Evolutionary conservation across 2,329 filamentous ascomycete species (phyloP).

Genomic region (Aspergillus aculeatinus): DNA sequence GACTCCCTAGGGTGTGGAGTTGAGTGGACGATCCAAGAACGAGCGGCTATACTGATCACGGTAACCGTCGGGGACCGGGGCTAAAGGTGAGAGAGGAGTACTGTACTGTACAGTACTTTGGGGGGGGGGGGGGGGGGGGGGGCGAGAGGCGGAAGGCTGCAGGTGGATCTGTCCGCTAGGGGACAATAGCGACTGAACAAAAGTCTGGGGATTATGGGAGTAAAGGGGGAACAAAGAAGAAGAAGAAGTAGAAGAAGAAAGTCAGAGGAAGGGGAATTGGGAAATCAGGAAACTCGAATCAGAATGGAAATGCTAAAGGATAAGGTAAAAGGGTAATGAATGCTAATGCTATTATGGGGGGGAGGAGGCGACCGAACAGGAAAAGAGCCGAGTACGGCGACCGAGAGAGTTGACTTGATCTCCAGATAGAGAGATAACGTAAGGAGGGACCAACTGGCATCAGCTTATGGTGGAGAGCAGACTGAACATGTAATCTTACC

Average conservation of each 20-base stretch:
- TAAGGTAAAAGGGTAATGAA: constrained; percentile 2
- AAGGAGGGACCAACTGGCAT: constrained; percentile 20
- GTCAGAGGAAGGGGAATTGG: constrained; percentile 6
- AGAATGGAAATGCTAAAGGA: neutral
- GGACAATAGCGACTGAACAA: neutral
- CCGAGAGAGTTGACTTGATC: constrained; percentile 17
- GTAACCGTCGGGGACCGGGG: constrained; percentile 10
- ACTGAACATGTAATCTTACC: constrained; percentile 8
- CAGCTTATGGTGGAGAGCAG: constrained; percentile 4
- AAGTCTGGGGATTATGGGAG: constrained; percentile 3
- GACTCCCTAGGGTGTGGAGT: neutral
- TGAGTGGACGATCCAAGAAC: neutral
- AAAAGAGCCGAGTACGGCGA: constrained; percentile 21
- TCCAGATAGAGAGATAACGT: constrained; percentile 20
- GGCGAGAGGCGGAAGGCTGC: neutral
- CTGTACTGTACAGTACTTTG: too few species aligned
- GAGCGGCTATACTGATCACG: neutral
- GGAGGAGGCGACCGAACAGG: neutral
- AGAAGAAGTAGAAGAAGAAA: neutral
- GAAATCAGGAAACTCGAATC: neutral
- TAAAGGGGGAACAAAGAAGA: neutral
- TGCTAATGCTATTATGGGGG: neutral
- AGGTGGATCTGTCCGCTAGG: neutral
- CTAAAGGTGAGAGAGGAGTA: neutral
- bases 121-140: too few species aligned